Conservation (phyloP, 257 asterid genomes). For the Osmanthus fragrans region DNA sequence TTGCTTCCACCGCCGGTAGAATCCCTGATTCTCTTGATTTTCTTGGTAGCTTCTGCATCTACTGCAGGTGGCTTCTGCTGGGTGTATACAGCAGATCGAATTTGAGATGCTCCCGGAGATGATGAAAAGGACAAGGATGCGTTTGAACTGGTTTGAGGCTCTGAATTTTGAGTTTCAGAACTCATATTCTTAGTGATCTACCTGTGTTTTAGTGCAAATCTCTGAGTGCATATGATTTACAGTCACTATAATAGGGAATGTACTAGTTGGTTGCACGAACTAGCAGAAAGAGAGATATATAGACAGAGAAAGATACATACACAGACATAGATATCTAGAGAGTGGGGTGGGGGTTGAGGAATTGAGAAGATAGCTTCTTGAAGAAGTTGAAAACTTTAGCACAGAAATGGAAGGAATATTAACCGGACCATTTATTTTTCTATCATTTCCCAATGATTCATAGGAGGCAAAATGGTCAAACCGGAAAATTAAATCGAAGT, state of each 20-base stretch:
- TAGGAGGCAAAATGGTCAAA: too few relatives aligned
- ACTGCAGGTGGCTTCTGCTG: not conserved
- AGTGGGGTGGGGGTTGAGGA: not conserved
- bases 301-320: not conserved
- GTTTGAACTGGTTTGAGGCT: not conserved
- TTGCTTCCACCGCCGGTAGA: constrained; percentile 9
- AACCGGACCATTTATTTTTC: not conserved
- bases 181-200: not conserved
- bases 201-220: not conserved
- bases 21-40: not conserved
- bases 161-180: not conserved
- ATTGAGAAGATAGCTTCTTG: not conserved
- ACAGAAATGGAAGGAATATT: not conserved
- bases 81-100: not conserved
- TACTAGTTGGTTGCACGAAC: not conserved
- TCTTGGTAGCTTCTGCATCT: not conserved
- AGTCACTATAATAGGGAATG: not conserved
- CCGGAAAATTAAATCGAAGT: too few relatives aligned
- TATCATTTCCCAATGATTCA: not conserved
- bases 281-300: not conserved
- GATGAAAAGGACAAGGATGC: not conserved
- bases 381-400: not conserved
- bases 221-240: not conserved
- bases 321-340: not conserved
- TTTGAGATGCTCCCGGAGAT: not conserved